Percentiles rank a stretch among this genome's conserved stretches.
Evolutionary conservation across 352 stramenopile genomes (phyloP).

Genomic region (Phytophthora sp.): DNA sequence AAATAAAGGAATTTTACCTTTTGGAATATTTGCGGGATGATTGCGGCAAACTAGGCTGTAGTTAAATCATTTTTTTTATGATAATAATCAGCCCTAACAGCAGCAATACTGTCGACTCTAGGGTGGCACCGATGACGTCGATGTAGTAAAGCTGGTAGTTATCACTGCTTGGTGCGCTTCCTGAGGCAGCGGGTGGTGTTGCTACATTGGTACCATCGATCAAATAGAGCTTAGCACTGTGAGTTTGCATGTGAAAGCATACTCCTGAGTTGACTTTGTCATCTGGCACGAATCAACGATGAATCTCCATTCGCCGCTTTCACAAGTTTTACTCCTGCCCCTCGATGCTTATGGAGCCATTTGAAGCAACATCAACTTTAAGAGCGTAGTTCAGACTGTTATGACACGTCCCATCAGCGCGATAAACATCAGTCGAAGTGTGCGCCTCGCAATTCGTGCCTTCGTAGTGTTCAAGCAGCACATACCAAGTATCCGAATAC

Average conservation of each 20-base stretch:
- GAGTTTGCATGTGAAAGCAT: neutral
- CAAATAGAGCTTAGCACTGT: constrained; percentile 1
- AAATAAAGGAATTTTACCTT: too few species aligned
- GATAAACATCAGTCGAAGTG: constrained; percentile 9
- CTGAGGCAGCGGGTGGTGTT: neutral
- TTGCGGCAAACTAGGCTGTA: too few species aligned
- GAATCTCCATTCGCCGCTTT: neutral
- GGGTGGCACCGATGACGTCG: neutral
- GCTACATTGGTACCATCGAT: constrained; percentile 1
- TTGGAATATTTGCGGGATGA: too few species aligned
- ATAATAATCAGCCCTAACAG: too few species aligned
- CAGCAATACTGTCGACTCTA: neutral
- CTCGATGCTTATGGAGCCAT: neutral
- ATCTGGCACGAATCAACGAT: neutral
- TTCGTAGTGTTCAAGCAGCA: constrained; percentile 12
- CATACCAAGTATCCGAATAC: constrained; percentile 3
- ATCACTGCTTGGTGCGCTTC: neutral
- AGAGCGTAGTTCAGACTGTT: constrained; percentile 22
- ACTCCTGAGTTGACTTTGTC: constrained; percentile 4
- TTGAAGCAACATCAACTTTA: neutral
- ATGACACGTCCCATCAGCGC: constrained; percentile 10
- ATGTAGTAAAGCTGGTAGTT: neutral
- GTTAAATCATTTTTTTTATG: too few species aligned
- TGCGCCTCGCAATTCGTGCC: constrained; percentile 1
- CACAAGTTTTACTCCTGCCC: constrained; percentile 10